Evolutionary conservation across 345 rosid genomes (phyloP), one percentile per base, ranked within the genome.

Genomic region (Xanthoceras sorbifolium): DNA sequence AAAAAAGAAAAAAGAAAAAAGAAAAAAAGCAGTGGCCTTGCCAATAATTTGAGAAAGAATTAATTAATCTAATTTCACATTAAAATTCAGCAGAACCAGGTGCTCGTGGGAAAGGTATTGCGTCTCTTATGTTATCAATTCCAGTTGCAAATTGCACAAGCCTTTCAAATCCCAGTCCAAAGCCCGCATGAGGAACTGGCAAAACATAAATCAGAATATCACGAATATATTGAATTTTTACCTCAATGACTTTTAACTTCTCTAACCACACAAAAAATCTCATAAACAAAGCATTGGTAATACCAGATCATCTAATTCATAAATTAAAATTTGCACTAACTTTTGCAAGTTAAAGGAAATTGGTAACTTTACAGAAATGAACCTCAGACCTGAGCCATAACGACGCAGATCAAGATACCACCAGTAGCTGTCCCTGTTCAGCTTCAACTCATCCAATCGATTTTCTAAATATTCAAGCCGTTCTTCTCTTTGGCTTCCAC

Each of bases 401-500:
- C 97, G 97, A 14, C 94, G 94, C 78, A 96, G 82, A 87, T 96
- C 99, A 48, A 92, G 98, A 86, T 96, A 96, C 99, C 99, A 93
- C 97, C 98, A 93, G 83, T 81, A 96, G 88, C 89, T 88, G 48
- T 96, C 97, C 82, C 85, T 93, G 82, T 86, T 84, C 44, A 96
- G 91, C 77, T 91, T 92, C 74, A 93, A 77, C 44, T 83, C 97
- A 66, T 93, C 95, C 22, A 96, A 77, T 71, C 97, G 91, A 32
- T 84, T 88, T 90, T 96, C 99, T 64, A 96, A 84, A 66, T 87
- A 87, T 14, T 90, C 95, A 15, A 93, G 89, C 67, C 99, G 88
- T 74, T 96, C 99, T 86, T 96, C 99, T 85, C 99, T 93, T 82
- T 93, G 99, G 87, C 99, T 96, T 85, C 98, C 99, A 82, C 98